A percentile compares a stretch with the other conserved stretches of the same genome.
These are phyloP conservation scores for Paecilomyces sp. DNA, from an alignment of 2,329 filamentous ascomycete species.

Conservation along the genomic window DNA sequence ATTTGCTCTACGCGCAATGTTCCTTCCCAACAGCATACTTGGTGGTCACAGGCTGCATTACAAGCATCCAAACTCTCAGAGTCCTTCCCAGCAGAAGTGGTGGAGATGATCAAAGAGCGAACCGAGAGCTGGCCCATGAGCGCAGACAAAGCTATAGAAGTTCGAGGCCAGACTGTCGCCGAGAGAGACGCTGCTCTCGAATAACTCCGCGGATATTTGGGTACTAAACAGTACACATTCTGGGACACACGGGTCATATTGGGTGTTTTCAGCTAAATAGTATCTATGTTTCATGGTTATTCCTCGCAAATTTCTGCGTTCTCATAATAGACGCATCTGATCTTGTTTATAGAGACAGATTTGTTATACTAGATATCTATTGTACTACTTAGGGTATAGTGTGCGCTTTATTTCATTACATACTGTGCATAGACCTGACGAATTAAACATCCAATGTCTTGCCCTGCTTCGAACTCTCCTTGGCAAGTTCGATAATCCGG, in stretches of 20 bases:
- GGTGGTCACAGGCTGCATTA: neutral
- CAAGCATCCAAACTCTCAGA: neutral
- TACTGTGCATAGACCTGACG: neutral
- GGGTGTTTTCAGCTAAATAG: neutral
- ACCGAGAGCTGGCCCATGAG: neutral
- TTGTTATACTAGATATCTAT: neutral
- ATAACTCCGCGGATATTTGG: neutral
- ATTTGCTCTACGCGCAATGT: conserved; percentile 12
- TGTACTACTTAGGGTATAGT: neutral
- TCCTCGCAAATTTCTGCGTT: neutral
- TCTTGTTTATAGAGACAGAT: no score
- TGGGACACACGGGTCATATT: neutral
- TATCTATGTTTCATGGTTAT: neutral
- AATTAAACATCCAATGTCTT: conserved; percentile 37
- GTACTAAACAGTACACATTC: neutral
- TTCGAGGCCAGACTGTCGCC: neutral
- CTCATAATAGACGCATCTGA: neutral
- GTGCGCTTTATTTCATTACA: conserved; percentile 6
- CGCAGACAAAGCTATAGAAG: neutral
- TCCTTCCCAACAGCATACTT: conserved; percentile 10
- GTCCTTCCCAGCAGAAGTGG: neutral
- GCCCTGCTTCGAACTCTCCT: conserved; percentile 46
- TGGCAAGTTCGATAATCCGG: conserved; percentile 49
- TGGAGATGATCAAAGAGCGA: neutral
- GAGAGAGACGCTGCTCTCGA: neutral